Base-by-base conservation (phyloP, 441 rosid species). In the Isatis lusitanica region DNA sequence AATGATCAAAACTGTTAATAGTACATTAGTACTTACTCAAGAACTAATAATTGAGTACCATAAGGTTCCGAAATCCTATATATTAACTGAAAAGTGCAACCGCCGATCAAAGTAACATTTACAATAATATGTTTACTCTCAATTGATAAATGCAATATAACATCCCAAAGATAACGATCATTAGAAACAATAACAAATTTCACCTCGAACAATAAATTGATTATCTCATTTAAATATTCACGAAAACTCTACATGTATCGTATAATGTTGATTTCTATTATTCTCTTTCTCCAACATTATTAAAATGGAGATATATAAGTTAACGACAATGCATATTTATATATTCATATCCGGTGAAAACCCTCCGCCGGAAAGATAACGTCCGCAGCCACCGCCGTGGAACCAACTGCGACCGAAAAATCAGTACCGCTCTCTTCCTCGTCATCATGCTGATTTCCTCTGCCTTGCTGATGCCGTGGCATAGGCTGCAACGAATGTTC, bases 401-500 rank as follows among this genome's bases (percentile, higher is more conserved):
- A 70, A 30, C 75, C 75, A 65, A 72, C 26, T 33, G 53, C 74
- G 33, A 58, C 74, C 8, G 88, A 88, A 62, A 84, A 80, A 46
- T 72, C 72, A 56, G 52, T 81, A 57, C 86, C 81, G 53, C 86
- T 91, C 74, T 93, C 88, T 66, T 88, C 96, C 15, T 86, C 97
- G 0, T 88, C 97, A 26, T 87, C 97, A 3, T 83, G 91, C 0
- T 88, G 78, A 42, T 74, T 78, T 66, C 79, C 70, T 2, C 82
- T 84, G 21, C 74, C 76, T 0, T 83, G 79, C 7, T 80, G 86
- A 15, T 77, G 88, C 35, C 80, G 81, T 75, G 74, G 88, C 56
- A 71, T 28, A 35, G 58, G 69, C 26, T 76, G 80, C 76, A 77
- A 52, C 5, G 80, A 51, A 59, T 77, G 72, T 26, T 86, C 92